These are phyloP conservation scores for Elsinoe australis DNA, from an alignment of 2,329 filamentous ascomycete species.

Conservation along the genomic window DNA sequence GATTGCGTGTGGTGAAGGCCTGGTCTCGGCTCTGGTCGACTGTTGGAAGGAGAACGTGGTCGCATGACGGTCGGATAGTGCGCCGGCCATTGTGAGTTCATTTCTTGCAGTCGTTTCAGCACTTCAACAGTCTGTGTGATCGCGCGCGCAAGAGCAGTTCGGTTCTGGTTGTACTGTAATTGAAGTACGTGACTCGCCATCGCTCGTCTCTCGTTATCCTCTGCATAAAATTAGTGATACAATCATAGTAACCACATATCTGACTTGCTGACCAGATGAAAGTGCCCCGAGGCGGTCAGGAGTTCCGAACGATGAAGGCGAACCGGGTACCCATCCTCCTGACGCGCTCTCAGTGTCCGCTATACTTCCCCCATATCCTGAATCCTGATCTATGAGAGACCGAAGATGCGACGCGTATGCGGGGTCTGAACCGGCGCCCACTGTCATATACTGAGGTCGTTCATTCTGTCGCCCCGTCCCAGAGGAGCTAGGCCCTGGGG, in stretches of 20 bases:
- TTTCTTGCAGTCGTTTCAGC: slow-evolving; percentile 73
- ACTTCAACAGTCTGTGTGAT: slow-evolving; percentile 82
- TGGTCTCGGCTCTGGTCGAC: slow-evolving; percentile 51
- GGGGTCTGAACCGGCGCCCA: slow-evolving; percentile 73
- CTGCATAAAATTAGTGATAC: slow-evolving; percentile 26
- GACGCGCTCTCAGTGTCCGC: slow-evolving; percentile 52
- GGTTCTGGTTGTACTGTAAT: slow-evolving; percentile 89
- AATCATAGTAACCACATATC: slow-evolving; percentile 31
- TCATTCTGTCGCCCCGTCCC: slow-evolving; percentile 25
- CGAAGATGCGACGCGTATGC: slow-evolving; percentile 75
- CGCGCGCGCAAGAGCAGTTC: slow-evolving; percentile 74
- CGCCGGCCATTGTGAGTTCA: slow-evolving; percentile 87
- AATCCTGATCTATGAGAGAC: slow-evolving; percentile 75
- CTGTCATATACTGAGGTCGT: slow-evolving; percentile 71
- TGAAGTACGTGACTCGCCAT: slow-evolving; percentile 83
- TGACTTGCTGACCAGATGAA: slow-evolving; percentile 41
- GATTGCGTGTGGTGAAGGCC: slow-evolving; percentile 58
- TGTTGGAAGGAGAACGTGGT: slow-evolving; percentile 33
- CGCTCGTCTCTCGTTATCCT: slow-evolving; percentile 57
- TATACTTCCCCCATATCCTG: slow-evolving; percentile 81
- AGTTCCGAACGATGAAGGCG: slow-evolving; percentile 29
- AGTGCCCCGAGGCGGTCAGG: slow-evolving; percentile 30
- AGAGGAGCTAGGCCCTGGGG: slow-evolving; percentile 24
- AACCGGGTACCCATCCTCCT: slow-evolving; percentile 51
- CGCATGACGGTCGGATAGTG: slow-evolving; percentile 83